phyloP scores from a whole-genome alignment of 805 yeast genomes.

The Candida arabinofermentans region DNA sequence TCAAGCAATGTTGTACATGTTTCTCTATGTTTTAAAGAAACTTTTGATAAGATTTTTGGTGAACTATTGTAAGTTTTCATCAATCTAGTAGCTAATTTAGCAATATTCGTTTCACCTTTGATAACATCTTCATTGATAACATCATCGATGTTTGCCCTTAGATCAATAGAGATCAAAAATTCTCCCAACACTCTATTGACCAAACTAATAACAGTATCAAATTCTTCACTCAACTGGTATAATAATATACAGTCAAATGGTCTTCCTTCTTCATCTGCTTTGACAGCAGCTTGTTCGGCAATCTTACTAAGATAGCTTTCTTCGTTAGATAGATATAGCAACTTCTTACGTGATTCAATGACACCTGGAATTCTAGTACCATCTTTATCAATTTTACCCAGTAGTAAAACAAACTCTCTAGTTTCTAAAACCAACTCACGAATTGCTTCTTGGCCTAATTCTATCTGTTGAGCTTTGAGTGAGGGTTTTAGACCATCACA shows the following conservation, averaged over 20 bases:
- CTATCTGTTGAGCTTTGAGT: constrained; percentile 39
- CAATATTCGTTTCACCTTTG: constrained; percentile 44
- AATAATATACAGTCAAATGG: constrained; percentile 78
- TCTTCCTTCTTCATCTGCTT: constrained; percentile 90
- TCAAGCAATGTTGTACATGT: constrained; percentile 62
- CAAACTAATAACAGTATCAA: constrained; percentile 70
- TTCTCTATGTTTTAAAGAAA: constrained; percentile 52
- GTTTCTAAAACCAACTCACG: constrained; percentile 83
- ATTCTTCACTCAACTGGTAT: constrained; percentile 85
- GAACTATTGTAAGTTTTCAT: constrained; percentile 49
- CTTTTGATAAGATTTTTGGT: constrained; percentile 52
- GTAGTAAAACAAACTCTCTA: constrained; percentile 71
- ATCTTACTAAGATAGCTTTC: constrained; percentile 63
- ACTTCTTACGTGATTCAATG: constrained; percentile 68
- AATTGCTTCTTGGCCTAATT: constrained; percentile 70
- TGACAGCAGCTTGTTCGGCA: constrained; percentile 78
- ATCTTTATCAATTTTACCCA: constrained; percentile 79
- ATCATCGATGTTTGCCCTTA: constrained; percentile 20
- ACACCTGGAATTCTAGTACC: constrained; percentile 81
- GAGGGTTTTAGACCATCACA: constrained; percentile 31
- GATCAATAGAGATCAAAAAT: constrained; percentile 62
- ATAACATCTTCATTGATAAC: constrained; percentile 15
- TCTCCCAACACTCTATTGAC: constrained; percentile 79
- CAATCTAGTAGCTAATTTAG: constrained; percentile 42
- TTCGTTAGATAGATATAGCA: constrained; percentile 57